A percentile compares a stretch with the other conserved stretches of the same genome.
Evolutionary conservation across 371 early-diverging fungal genomes (phyloP).

Genomic region (Encephalitozoon hellem): DNA sequence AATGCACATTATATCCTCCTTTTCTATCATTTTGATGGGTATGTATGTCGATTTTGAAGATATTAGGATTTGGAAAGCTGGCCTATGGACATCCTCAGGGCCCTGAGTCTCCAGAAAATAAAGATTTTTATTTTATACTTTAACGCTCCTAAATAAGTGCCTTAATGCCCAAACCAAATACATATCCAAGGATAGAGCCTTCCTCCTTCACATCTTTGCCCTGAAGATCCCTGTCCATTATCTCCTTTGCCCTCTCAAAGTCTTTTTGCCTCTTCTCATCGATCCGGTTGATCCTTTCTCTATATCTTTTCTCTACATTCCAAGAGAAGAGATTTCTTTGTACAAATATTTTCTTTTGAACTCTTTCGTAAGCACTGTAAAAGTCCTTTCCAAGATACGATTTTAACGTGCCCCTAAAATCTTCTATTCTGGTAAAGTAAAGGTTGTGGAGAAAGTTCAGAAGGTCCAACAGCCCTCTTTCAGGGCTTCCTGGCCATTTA

Average conservation of each 20-base stretch:
- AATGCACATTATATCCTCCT: conserved; percentile 30
- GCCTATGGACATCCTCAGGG: too few relatives aligned
- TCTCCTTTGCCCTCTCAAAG: not conserved
- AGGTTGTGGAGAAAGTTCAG: conserved; percentile 25
- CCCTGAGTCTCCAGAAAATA: not conserved
- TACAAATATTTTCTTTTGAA: conserved; percentile 15
- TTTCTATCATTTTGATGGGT: conserved; percentile 22
- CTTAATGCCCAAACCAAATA: not conserved
- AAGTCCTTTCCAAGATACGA: conserved; percentile 25
- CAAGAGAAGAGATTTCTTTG: conserved; percentile 18
- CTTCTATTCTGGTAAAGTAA: not conserved
- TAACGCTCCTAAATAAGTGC: not conserved
- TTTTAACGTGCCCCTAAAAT: conserved; percentile 1
- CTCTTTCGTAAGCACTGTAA: not conserved
- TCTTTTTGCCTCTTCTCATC: conserved; percentile 1
- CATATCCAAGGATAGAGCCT: not conserved
- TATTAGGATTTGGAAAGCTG: not conserved
- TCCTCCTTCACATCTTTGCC: not conserved
- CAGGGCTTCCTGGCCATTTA: not conserved
- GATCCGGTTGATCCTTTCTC: conserved; percentile 5
- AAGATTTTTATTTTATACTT: not conserved
- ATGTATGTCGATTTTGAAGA: not conserved
- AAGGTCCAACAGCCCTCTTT: not conserved
- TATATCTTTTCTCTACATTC: not conserved
- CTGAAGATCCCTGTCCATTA: not conserved